These are phyloP conservation scores for Eremothecium cymbalariae DNA, from an alignment of 1,139 yeast genomes.

Conservation along the genomic window DNA sequence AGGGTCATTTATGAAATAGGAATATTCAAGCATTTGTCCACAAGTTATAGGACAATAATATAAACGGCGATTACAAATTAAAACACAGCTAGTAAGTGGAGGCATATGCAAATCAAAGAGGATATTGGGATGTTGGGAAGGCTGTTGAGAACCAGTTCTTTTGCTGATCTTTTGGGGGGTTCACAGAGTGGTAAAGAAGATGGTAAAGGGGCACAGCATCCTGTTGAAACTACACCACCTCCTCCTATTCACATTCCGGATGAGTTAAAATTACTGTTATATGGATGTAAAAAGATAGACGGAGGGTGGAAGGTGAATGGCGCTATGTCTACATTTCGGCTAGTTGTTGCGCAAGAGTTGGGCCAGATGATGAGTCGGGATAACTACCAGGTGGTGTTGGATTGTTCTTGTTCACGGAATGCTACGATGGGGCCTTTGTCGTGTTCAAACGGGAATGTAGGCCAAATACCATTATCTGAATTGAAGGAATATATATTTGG, in stretches of 20 bases:
- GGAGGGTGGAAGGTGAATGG: conserved; percentile 4
- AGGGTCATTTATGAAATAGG: too few relatives aligned
- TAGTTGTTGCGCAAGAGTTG: conserved; percentile 33
- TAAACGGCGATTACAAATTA: too few relatives aligned
- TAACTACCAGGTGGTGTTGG: conserved; percentile 31
- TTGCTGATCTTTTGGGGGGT: conserved; percentile 7
- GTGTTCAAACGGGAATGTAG: not conserved
- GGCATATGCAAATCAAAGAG: too few relatives aligned
- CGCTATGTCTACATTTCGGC: conserved; percentile 23
- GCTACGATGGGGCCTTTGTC: conserved; percentile 14
- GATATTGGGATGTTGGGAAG: conserved; percentile 16
- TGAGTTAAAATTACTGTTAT: conserved; percentile 23
- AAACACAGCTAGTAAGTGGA: too few relatives aligned
- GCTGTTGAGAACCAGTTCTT: conserved; percentile 14
- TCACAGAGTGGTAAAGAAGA: not conserved
- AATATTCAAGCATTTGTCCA: too few relatives aligned
- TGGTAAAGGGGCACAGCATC: conserved; percentile 7
- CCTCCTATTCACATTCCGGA: conserved; percentile 26
- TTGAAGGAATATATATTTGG: conserved; percentile 32
- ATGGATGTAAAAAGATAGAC: conserved; percentile 20
- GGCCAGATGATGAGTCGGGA: conserved; percentile 32
- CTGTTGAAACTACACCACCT: conserved; percentile 13
- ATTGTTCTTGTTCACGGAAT: conserved; percentile 23
- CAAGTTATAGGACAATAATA: too few relatives aligned
- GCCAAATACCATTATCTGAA: conserved; percentile 25